phyloP scores from a whole-genome alignment of 768 basidiomycete genomes.

The Agrocybe chaxingu region DNA sequence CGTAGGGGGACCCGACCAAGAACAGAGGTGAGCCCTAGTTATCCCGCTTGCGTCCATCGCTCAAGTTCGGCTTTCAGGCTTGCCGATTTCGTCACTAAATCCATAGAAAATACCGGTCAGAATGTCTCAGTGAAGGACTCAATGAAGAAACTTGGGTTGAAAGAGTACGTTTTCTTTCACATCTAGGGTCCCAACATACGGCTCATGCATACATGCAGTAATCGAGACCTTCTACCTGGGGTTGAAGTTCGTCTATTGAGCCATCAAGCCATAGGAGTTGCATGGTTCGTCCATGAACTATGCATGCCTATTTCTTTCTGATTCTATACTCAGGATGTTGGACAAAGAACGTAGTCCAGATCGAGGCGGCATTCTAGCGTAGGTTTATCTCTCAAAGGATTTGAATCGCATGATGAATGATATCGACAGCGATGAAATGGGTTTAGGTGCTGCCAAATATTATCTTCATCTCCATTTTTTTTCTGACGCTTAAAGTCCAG shows the following conservation, averaged over 20 bases:
- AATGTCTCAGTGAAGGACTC: constrained; percentile 50
- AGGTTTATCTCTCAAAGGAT: constrained; percentile 14
- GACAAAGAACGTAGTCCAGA: constrained; percentile 51
- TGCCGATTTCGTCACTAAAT: constrained; percentile 58
- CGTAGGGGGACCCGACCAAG: constrained; percentile 56
- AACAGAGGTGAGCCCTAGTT: constrained; percentile 33
- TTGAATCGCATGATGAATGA: too few relatives aligned
- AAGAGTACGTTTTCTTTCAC: constrained; percentile 34
- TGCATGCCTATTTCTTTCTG: neutral
- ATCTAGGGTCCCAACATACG: neutral
- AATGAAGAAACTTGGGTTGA: constrained; percentile 48
- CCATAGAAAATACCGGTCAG: constrained; percentile 56
- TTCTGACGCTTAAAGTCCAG: constrained; percentile 20
- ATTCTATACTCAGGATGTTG: constrained; percentile 51
- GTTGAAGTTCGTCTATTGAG: constrained; percentile 67
- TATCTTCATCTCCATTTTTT: neutral
- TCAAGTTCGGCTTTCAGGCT: constrained; percentile 32
- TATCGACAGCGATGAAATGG: constrained; percentile 61
- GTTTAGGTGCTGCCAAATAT: constrained; percentile 38
- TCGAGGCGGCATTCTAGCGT: constrained; percentile 66
- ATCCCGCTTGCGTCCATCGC: neutral
- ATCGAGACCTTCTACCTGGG: constrained; percentile 60
- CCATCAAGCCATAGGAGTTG: constrained; percentile 77
- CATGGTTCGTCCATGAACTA: constrained; percentile 41
- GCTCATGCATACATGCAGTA: constrained; percentile 22